Percentiles rank a stretch among this genome's conserved stretches.
These are phyloP conservation scores for Calcarisporium arbuscula DNA, from an alignment of 2,329 filamentous ascomycete species.

Conservation along the genomic window DNA sequence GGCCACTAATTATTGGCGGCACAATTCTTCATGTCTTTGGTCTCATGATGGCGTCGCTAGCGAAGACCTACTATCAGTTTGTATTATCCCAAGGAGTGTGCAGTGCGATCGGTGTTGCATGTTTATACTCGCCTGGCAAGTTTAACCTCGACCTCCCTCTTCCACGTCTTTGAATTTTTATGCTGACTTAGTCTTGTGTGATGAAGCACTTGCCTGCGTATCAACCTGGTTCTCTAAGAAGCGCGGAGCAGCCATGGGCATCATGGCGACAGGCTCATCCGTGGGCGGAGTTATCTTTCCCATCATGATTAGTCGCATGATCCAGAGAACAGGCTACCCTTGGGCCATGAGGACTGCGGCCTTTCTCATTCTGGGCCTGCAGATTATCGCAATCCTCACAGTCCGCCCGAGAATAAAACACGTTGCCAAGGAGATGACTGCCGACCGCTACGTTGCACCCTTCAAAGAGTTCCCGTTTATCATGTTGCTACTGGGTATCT, in stretches of 20 bases:
- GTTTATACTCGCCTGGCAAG: slow-evolving; percentile 7
- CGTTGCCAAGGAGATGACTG: no score
- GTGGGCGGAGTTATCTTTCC: slow-evolving; percentile 34
- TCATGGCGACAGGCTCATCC: slow-evolving; percentile 27
- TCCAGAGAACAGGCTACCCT: slow-evolving; percentile 26
- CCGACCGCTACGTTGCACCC: no score
- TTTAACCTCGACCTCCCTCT: no score
- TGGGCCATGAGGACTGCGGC: slow-evolving; percentile 34
- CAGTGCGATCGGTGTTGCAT: slow-evolving; percentile 8
- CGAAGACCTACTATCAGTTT: slow-evolving; percentile 7
- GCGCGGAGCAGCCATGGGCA: slow-evolving; percentile 27
- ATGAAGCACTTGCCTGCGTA: slow-evolving; percentile 25
- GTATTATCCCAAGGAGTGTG: slow-evolving; percentile 8
- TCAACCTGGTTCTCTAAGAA: slow-evolving; percentile 27
- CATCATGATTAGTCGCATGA: slow-evolving; percentile 31
- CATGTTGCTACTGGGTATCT: no score
- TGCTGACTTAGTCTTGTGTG: background rate
- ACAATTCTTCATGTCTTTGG: slow-evolving; percentile 6
- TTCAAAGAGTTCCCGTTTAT: no score
- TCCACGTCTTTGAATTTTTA: background rate
- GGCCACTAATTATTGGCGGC: slow-evolving; percentile 8
- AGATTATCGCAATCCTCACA: slow-evolving; percentile 26
- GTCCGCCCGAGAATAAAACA: no score
- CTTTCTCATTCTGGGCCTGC: slow-evolving; percentile 29
- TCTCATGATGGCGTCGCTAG: slow-evolving; percentile 4